These are phyloP conservation scores for Sporisorium iseilematis-ciliati DNA, from an alignment of 1,284 basidiomycete species.

Conservation along the genomic window DNA sequence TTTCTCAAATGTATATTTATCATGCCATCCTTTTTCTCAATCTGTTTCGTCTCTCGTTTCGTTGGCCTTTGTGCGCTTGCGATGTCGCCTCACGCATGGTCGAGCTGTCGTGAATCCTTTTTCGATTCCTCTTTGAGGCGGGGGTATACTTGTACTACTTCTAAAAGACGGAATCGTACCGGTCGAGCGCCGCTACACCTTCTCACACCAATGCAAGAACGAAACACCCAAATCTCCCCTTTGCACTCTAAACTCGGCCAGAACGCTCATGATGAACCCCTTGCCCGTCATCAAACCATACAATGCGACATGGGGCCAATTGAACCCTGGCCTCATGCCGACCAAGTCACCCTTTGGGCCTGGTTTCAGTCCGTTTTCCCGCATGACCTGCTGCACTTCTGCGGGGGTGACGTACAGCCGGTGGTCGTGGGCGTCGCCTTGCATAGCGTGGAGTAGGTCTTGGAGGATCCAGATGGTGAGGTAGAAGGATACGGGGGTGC, in stretches of 20 bases:
- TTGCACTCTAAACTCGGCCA: constrained; percentile 22
- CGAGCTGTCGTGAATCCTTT: not conserved
- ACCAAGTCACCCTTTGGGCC: constrained; percentile 25
- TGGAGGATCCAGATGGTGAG: constrained; percentile 51
- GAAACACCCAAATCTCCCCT: constrained; percentile 23
- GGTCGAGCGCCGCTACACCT: not conserved
- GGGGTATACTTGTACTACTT: not conserved
- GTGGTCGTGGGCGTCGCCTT: constrained; percentile 53
- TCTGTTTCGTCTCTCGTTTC: not conserved
- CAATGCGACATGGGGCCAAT: constrained; percentile 21
- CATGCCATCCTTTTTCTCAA: not conserved
- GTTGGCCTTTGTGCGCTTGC: no score
- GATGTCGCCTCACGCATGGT: no score
- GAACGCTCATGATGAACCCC: constrained; percentile 24
- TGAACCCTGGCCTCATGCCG: constrained; percentile 30
- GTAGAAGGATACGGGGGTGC: constrained; percentile 51
- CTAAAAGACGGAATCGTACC: not conserved
- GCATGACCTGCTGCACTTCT: constrained; percentile 24
- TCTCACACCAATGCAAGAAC: constrained; percentile 38
- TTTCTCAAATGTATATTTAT: constrained; percentile 12
- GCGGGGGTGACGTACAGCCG: constrained; percentile 39
- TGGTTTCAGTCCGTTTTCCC: constrained; percentile 3
- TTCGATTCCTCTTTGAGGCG: not conserved
- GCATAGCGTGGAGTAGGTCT: constrained; percentile 38
- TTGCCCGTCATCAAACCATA: constrained; percentile 24